Conservation (phyloP, 305 asterid genomes). For the Striga hermonthica region DNA sequence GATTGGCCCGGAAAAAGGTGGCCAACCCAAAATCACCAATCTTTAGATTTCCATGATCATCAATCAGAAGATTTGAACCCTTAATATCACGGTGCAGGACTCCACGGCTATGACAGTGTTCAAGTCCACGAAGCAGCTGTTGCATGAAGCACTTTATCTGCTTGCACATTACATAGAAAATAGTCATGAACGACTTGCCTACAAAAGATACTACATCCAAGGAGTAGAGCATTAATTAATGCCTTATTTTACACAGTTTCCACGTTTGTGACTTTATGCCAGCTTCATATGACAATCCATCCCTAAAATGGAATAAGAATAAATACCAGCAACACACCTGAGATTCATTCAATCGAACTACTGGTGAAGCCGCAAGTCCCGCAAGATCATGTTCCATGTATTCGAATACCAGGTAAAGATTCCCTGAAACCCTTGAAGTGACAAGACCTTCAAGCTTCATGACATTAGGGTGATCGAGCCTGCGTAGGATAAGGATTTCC, state of each 20-base stretch:
- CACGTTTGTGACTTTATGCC: neutral
- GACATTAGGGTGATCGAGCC: slow-evolving; percentile 83
- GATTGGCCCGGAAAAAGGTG: neutral
- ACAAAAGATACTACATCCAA: neutral
- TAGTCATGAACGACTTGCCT: neutral
- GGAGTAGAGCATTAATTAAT: slow-evolving; percentile 1
- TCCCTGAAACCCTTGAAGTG: slow-evolving; percentile 77
- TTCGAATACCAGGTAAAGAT: slow-evolving; percentile 79
- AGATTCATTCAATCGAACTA: slow-evolving; percentile 61
- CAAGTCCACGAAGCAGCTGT: slow-evolving; percentile 6
- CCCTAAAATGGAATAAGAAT: neutral
- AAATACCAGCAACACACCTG: slow-evolving; percentile 49
- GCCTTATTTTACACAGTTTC: neutral
- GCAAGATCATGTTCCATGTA: slow-evolving; percentile 94
- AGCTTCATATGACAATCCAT: neutral
- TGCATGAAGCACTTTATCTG: slow-evolving; percentile 20
- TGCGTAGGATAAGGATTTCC: slow-evolving; percentile 76
- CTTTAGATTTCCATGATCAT: slow-evolving; percentile 1
- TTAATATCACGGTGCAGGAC: slow-evolving; percentile 17
- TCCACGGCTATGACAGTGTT: neutral
- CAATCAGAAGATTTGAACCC: slow-evolving; percentile 18
- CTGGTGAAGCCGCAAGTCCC: slow-evolving; percentile 67
- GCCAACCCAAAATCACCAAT: slow-evolving; percentile 17
- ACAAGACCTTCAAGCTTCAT: slow-evolving; percentile 90
- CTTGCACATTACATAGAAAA: slow-evolving; percentile 26